Percentiles rank a stretch among this genome's conserved stretches.
phyloP scores from a whole-genome alignment of 2,329 filamentous ascomycete genomes.

The Ophiostoma quercus region DNA sequence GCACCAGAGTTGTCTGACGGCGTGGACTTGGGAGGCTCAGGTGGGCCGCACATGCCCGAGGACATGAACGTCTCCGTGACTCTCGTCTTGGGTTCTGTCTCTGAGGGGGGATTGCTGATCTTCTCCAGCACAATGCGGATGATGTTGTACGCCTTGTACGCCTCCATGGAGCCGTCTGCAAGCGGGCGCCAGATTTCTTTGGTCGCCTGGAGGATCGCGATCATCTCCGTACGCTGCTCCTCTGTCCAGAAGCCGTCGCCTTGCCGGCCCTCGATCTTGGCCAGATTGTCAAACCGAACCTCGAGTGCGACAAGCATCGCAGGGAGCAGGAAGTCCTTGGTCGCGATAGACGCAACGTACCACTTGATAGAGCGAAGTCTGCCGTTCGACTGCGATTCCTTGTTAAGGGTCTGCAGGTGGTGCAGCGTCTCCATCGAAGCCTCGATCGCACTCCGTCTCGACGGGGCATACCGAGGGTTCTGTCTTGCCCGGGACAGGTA shows the following conservation, averaged over 20 bases:
- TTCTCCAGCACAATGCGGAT: slow-evolving; percentile 82
- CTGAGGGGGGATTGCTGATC: slow-evolving; percentile 43
- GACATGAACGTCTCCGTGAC: slow-evolving; percentile 7
- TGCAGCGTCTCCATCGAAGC: slow-evolving; percentile 75
- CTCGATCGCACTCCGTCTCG: slow-evolving; percentile 76
- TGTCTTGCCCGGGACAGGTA: slow-evolving; percentile 74
- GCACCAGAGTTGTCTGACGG: slow-evolving; percentile 14
- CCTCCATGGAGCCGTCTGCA: slow-evolving; percentile 75
- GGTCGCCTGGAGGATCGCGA: slow-evolving; percentile 65
- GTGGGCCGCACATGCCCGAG: neutral
- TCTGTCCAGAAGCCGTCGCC: slow-evolving; percentile 50
- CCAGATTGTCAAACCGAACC: slow-evolving; percentile 62
- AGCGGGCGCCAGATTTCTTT: slow-evolving; percentile 75
- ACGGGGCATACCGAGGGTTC: slow-evolving; percentile 78
- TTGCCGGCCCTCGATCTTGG: slow-evolving; percentile 39
- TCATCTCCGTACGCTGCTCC: slow-evolving; percentile 67
- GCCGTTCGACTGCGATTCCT: slow-evolving; percentile 67
- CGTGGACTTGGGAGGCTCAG: slow-evolving; percentile 3
- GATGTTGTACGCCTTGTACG: slow-evolving; percentile 76
- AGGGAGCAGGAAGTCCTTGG: slow-evolving; percentile 79
- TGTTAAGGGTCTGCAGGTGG: slow-evolving; percentile 69
- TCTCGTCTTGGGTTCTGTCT: neutral
- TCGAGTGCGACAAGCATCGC: slow-evolving; percentile 81
- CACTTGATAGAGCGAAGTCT: slow-evolving; percentile 68
- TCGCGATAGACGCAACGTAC: slow-evolving; percentile 73